A percentile compares a stretch with the other conserved stretches of the same genome.
Evolutionary conservation across 2,329 filamentous ascomycete species (phyloP).

Genomic region (Claviceps africana): DNA sequence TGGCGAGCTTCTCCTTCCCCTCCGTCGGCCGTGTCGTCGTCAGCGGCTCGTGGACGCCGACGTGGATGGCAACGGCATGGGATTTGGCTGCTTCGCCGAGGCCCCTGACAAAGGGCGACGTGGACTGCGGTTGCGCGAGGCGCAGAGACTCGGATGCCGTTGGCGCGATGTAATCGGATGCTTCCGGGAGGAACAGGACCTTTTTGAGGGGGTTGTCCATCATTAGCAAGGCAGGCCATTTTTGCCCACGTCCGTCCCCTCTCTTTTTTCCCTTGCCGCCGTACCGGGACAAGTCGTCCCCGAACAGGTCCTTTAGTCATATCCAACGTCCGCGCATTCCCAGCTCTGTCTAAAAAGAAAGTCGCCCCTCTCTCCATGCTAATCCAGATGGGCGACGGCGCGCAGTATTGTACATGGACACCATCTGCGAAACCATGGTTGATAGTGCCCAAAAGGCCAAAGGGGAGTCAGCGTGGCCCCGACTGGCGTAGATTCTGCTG

Average conservation of each 20-base stretch:
- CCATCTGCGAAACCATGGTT: neutral
- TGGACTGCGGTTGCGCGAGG: constrained; percentile 51
- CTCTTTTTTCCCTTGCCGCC: neutral
- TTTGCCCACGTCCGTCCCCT: neutral
- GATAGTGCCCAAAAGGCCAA: neutral
- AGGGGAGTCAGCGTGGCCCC: too few relatives aligned
- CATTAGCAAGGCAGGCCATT: neutral
- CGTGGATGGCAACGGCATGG: constrained; percentile 61
- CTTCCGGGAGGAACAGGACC: constrained; percentile 85
- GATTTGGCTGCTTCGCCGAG: constrained; percentile 53
- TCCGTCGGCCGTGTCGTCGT: neutral
- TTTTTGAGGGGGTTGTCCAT: constrained; percentile 16
- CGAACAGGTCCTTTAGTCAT: too few relatives aligned
- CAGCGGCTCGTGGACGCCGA: constrained; percentile 69
- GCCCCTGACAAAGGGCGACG: constrained; percentile 62
- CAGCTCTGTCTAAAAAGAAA: too few relatives aligned
- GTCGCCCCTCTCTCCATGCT: neutral
- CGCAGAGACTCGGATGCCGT: constrained; percentile 53
- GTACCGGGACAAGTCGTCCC: too few relatives aligned
- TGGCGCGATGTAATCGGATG: constrained; percentile 71
- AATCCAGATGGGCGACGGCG: neutral
- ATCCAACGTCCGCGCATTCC: too few relatives aligned
- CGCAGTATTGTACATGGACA: neutral
- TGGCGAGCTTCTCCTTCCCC: constrained; percentile 28
- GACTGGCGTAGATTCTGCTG: neutral